Conservation (phyloP, 768 basidiomycete species). For the Russula lepida region DNA sequence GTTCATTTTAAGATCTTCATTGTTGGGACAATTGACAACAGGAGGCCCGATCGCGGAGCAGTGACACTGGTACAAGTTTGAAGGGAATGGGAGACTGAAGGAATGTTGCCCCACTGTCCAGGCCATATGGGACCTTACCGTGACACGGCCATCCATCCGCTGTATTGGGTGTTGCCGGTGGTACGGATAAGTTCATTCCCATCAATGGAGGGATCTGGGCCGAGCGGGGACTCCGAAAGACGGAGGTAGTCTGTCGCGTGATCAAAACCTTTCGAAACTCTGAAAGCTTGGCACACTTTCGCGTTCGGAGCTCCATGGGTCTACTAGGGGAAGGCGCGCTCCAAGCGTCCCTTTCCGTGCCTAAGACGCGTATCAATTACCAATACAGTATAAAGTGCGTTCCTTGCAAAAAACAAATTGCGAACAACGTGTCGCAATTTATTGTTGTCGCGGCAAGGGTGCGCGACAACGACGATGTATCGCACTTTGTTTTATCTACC, state of each 20-base stretch:
- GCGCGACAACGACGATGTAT: too few relatives aligned
- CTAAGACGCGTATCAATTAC: conserved; percentile 22
- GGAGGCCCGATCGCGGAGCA: too few relatives aligned
- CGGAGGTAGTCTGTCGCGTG: conserved; percentile 6
- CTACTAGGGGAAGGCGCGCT: conserved; percentile 35
- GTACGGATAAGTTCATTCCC: conserved; percentile 1
- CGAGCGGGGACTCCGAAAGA: conserved; percentile 6
- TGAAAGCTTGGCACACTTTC: conserved; percentile 9
- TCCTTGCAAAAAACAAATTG: too few relatives aligned
- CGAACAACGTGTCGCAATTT: too few relatives aligned
- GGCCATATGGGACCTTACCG: conserved; percentile 7
- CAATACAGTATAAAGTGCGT: too few relatives aligned
- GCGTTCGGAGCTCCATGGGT: conserved; percentile 30
- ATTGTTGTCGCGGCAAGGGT: too few relatives aligned
- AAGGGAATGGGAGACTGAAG: conserved; percentile 15
- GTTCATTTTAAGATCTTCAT: too few relatives aligned
- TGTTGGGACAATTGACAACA: too few relatives aligned
- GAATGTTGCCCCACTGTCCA: conserved; percentile 1
- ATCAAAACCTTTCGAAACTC: conserved; percentile 12
- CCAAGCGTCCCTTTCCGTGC: conserved; percentile 36
- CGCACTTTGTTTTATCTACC: too few relatives aligned
- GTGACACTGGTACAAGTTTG: conserved; percentile 22
- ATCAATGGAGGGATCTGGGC: conserved; percentile 1
- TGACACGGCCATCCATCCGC: not conserved
- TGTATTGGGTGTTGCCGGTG: not conserved